Evolutionary conservation across 805 yeast species (phyloP).

Genomic region (Candida boleticola): DNA sequence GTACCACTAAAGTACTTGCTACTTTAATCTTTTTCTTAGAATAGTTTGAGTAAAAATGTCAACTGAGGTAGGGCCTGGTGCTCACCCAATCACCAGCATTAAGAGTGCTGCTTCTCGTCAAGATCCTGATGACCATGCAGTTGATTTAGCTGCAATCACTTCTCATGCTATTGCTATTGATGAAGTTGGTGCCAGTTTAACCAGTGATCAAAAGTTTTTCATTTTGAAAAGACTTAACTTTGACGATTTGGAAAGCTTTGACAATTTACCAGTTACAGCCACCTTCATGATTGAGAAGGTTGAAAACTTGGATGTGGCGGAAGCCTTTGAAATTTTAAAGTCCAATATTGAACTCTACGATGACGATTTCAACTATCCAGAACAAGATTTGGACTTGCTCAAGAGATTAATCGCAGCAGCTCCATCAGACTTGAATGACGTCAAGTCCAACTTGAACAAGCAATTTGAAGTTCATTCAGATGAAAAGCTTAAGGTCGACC

Average conservation of each 20-base stretch:
- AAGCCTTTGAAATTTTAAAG: constrained; percentile 39
- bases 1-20: no score
- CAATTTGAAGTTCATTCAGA: neutral
- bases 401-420: constrained; percentile 11
- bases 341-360: constrained; percentile 40
- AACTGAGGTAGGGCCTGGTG: no score
- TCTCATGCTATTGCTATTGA: constrained; percentile 22
- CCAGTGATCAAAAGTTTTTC: constrained; percentile 26
- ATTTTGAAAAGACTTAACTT: constrained; percentile 26
- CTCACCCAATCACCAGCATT: constrained; percentile 2
- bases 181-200: constrained; percentile 22
- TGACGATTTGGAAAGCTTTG: constrained; percentile 23
- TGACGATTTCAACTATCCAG: constrained; percentile 49
- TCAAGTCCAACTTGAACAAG: neutral
- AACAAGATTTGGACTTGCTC: constrained; percentile 33
- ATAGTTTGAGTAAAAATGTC: no score
- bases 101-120: constrained; percentile 5
- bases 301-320: constrained; percentile 30
- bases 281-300: constrained; percentile 25
- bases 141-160: constrained; percentile 17
- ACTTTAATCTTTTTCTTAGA: no score
- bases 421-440: neutral
- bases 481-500: neutral
- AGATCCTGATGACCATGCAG: constrained; percentile 8
- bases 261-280: constrained; percentile 30